Percentiles rank a stretch among this genome's conserved stretches.
These are phyloP conservation scores for Tricholoma bakamatsutake DNA, from an alignment of 768 basidiomycete genomes.

Conservation along the genomic window DNA sequence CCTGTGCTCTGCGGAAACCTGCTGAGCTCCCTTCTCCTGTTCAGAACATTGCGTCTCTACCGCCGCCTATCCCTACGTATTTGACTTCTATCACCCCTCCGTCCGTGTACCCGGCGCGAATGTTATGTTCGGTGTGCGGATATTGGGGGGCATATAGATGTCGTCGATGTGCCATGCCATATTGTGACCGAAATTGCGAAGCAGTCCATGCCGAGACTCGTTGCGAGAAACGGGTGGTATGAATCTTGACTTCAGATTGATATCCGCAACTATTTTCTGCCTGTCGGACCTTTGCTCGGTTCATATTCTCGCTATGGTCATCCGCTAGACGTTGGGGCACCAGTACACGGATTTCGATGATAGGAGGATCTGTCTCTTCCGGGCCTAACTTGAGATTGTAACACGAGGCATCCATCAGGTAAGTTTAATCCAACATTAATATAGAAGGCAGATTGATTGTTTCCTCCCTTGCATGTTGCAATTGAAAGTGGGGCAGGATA, in stretches of 20 bases:
- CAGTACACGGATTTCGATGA: neutral
- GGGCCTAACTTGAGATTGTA: too few species aligned
- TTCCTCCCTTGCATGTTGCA: too few species aligned
- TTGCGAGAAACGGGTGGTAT: slow-evolving; percentile 70
- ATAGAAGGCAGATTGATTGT: too few species aligned
- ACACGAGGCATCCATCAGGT: too few species aligned
- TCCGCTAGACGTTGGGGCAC: neutral
- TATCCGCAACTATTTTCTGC: neutral
- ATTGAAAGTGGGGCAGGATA: too few species aligned
- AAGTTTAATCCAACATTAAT: too few species aligned
- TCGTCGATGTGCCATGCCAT: slow-evolving; percentile 68
- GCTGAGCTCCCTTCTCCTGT: neutral
- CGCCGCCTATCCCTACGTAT: slow-evolving; percentile 57
- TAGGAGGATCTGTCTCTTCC: too few species aligned
- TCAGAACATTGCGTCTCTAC: slow-evolving; percentile 55
- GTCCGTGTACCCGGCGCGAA: slow-evolving; percentile 57
- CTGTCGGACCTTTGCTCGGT: neutral
- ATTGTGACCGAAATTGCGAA: slow-evolving; percentile 71
- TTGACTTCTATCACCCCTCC: slow-evolving; percentile 60
- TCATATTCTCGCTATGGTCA: neutral
- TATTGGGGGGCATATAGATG: slow-evolving; percentile 81
- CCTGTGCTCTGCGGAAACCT: neutral
- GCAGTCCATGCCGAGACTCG: slow-evolving; percentile 72
- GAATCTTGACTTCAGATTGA: slow-evolving; percentile 4
- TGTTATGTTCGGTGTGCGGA: slow-evolving; percentile 82